Percentiles rank a stretch among this genome's conserved stretches.
Conservation (phyloP, 345 rosid genomes). For the Schrenkiella parvula region DNA sequence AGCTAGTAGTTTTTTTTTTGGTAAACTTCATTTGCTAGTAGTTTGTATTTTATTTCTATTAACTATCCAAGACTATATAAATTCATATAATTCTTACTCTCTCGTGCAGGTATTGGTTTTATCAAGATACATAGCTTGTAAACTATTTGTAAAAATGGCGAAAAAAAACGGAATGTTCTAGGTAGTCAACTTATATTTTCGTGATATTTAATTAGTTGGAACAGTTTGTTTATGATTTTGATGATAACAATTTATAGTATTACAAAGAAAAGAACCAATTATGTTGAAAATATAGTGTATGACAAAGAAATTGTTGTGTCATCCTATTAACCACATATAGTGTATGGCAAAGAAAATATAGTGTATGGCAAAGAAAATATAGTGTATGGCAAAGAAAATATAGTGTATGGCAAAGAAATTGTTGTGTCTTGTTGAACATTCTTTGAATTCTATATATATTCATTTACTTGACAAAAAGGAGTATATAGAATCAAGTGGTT, state of each 20-base stretch:
- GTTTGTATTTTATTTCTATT: background rate
- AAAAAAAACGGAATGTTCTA: background rate
- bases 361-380: background rate
- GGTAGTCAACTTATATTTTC: background rate
- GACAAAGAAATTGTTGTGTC: background rate
- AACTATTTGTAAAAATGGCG: background rate
- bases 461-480: background rate
- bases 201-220: background rate
- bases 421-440: background rate
- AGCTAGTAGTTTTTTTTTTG: background rate
- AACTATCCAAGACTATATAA: background rate
- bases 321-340: background rate
- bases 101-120: constrained; percentile 3
- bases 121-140: constrained; percentile 2
- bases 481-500: background rate
- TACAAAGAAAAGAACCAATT: background rate
- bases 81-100: constrained; percentile 8
- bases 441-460: background rate
- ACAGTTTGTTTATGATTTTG: background rate
- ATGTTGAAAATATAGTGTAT: background rate
- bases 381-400: background rate
- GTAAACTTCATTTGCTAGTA: background rate
- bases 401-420: background rate
- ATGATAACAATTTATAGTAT: background rate
- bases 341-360: background rate